Evolutionary conservation across 345 rosid genomes (phyloP), one percentile per base, ranked within the genome.

Genomic region (Stellera chamaejasme): DNA sequence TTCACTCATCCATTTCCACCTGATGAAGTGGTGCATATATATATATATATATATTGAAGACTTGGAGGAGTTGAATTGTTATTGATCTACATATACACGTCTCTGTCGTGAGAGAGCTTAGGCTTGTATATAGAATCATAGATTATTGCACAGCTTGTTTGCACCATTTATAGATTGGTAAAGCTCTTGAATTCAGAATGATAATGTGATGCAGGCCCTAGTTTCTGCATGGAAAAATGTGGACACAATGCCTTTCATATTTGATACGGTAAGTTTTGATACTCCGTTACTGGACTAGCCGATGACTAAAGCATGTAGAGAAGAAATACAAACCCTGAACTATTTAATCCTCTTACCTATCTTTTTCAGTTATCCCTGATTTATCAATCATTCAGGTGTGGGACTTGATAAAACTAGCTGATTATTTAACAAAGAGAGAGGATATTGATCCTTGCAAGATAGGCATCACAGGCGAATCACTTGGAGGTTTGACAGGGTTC

Each of bases 341-440:
- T 65, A 12, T 13, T 52, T 56, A 10, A 1, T 28, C 43, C 36
- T 39, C 58, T 42, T 45, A 7, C 19, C 36, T 54, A 48, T 5
- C 39, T 8, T 32, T 63, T 28, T 59, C 54, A 10, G 2, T 74
- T 65, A 15, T 28, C 56, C 62, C 27, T 25, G 54, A 48, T 1
- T 27, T 59, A 51, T 55, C 45, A 43, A 3, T 52, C 44, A 62
- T 72, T 55, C 72, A 89, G 97, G 87, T 69, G 0, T 89, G 97
- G 97, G 99, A 89, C 75, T 67, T 93, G 83, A 75, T 87, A 64
- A 93, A 84, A 69, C 73, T 93, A 62, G 91, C 84, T 50, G 97
- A 93, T 54, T 89, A 82, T 81, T 81, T 93, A 27, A 74, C 74
- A 2, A 74, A 75, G 50, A 89, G 97, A 46, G 78, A 81, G 52